Evolutionary conservation across 768 basidiomycete species (phyloP).

Genomic region (Hericium erinaceus): DNA sequence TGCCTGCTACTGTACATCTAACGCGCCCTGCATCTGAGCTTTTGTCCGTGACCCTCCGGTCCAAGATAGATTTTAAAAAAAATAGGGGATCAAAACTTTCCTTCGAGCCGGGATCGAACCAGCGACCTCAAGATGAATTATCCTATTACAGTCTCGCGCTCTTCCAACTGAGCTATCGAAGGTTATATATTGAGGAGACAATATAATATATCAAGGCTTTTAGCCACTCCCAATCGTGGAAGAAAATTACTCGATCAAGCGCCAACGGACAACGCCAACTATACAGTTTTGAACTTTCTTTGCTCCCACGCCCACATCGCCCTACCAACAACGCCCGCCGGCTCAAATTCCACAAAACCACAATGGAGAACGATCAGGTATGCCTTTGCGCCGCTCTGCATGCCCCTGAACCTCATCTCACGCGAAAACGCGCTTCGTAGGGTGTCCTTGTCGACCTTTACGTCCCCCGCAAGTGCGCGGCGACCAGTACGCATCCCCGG

Average conservation of each 20-base stretch:
- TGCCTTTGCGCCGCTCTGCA: constrained; percentile 17
- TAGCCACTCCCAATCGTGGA: background rate
- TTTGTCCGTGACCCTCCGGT: background rate
- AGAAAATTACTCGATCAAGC: background rate
- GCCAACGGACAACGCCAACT: constrained; percentile 4
- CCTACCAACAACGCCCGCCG: background rate
- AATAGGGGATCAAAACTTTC: background rate
- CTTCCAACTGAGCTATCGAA: constrained; percentile 1
- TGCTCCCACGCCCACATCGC: constrained; percentile 1
- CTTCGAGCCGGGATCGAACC: background rate
- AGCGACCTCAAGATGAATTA: background rate
- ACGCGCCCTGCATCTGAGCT: background rate
- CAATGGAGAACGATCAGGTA: constrained; percentile 91
- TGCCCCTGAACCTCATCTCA: background rate
- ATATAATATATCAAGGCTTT: background rate
- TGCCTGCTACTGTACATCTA: too few species aligned
- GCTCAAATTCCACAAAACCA: constrained; percentile 8
- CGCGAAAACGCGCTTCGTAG: constrained; percentile 28
- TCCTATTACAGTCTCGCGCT: background rate
- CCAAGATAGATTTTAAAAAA: background rate
- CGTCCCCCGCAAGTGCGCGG: constrained; percentile 98
- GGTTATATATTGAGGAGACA: background rate
- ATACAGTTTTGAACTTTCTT: constrained; percentile 8
- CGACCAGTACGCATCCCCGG: constrained; percentile 69
- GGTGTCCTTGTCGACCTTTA: constrained; percentile 99